phyloP scores from a whole-genome alignment of 495 filamentous ascomycete genomes.

The Sordaria brevicollis region DNA sequence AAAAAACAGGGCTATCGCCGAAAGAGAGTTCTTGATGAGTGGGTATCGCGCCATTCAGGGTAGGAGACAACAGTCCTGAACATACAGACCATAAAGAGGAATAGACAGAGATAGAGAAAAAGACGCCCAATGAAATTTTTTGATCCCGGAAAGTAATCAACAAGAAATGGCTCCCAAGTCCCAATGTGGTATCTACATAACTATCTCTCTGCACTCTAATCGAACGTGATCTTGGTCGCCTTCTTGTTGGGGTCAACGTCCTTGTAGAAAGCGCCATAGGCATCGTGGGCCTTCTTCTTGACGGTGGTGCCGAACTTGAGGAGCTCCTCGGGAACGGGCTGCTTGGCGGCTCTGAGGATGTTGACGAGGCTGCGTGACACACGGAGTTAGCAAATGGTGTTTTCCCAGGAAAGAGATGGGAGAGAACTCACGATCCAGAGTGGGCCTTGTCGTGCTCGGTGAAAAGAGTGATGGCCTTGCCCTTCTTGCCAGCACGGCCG shows the following conservation, averaged over 20 bases:
- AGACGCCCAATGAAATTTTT: not conserved
- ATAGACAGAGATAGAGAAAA: not conserved
- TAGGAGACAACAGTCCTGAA: slow-evolving; percentile 8
- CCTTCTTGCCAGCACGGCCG: slow-evolving; percentile 81
- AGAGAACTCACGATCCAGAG: slow-evolving; percentile 61
- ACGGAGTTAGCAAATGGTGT: not conserved
- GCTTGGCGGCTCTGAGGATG: slow-evolving; percentile 79
- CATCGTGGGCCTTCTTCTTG: slow-evolving; percentile 92
- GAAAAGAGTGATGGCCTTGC: slow-evolving; percentile 87
- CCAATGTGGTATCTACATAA: not conserved
- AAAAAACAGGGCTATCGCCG: slow-evolving; percentile 41
- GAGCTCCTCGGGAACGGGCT: slow-evolving; percentile 76
- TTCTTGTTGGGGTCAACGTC: slow-evolving; percentile 67
- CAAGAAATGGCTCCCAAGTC: slow-evolving; percentile 1
- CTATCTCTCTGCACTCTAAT: slow-evolving; percentile 41
- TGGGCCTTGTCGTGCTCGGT: slow-evolving; percentile 87
- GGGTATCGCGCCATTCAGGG: slow-evolving; percentile 35
- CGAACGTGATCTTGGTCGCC: slow-evolving; percentile 88
- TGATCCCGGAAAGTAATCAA: slow-evolving; percentile 11
- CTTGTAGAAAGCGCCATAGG: slow-evolving; percentile 89
- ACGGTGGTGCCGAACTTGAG: slow-evolving; percentile 96
- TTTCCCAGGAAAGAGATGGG: not conserved
- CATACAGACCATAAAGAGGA: not conserved
- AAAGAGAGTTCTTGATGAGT: slow-evolving; percentile 45
- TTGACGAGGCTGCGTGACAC: slow-evolving; percentile 55